Percentiles rank a stretch among this genome's conserved stretches.
phyloP scores from a whole-genome alignment of 169 alveolate genomes.

The Cytauxzoon felis region DNA sequence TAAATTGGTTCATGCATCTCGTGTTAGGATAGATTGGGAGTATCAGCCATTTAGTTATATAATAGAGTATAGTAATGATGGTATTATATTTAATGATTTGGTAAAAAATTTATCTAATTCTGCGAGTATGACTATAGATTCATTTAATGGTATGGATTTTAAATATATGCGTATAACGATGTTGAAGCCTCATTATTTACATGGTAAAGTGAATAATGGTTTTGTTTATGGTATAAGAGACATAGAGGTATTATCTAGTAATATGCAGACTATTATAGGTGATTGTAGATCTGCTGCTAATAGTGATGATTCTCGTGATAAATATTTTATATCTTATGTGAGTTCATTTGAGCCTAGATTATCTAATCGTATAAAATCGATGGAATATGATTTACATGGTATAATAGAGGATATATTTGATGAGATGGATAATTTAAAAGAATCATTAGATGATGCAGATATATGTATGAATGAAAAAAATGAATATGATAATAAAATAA shows the following conservation, averaged over 20 bases:
- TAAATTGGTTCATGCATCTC: constrained; percentile 59
- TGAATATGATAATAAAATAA: constrained; percentile 72
- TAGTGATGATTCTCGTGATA: constrained; percentile 85
- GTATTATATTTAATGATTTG: constrained; percentile 62
- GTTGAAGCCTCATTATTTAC: constrained; percentile 83
- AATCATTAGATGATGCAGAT: constrained; percentile 42
- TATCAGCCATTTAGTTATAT: constrained; percentile 83
- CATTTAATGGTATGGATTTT: constrained; percentile 71
- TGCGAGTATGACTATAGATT: constrained; percentile 68
- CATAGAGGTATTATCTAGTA: constrained; percentile 77
- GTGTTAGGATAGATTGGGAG: constrained; percentile 84
- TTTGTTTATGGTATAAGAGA: constrained; percentile 83
- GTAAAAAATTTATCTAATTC: constrained; percentile 75
- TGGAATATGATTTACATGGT: constrained; percentile 79
- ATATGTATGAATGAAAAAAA: constrained; percentile 56
- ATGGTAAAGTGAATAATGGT: constrained; percentile 76
- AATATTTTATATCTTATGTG: constrained; percentile 82
- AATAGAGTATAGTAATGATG: constrained; percentile 78
- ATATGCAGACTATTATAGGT: constrained; percentile 75
- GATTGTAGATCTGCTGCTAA: constrained; percentile 85
- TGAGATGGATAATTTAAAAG: constrained; percentile 73
- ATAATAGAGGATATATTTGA: constrained; percentile 70
- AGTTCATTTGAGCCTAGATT: constrained; percentile 73
- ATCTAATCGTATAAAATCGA: constrained; percentile 66
- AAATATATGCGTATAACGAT: constrained; percentile 72